Evolutionary conservation across 1,284 basidiomycete genomes (phyloP).

Genomic region (Tilletia caries): DNA sequence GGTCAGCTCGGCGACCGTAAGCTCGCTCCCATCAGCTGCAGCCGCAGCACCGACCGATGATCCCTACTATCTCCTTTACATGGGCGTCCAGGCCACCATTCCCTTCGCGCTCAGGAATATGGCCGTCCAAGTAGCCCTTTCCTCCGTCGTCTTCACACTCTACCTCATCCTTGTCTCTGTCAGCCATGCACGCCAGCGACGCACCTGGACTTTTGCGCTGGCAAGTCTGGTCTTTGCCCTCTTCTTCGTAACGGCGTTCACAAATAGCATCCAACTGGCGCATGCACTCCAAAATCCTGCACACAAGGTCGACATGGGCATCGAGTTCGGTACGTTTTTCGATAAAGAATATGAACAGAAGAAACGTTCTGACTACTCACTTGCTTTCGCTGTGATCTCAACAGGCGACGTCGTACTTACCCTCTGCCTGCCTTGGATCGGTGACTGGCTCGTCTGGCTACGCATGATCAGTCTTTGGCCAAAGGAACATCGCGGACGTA

Average conservation of each 20-base stretch:
- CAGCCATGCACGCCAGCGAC: background rate
- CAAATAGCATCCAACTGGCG: background rate
- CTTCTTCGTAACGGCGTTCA: background rate
- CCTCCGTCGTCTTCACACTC: slow-evolving; percentile 9
- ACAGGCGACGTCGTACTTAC: slow-evolving; percentile 7
- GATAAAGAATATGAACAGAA: background rate
- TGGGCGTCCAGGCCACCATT: slow-evolving; percentile 7
- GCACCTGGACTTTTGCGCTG: slow-evolving; percentile 3
- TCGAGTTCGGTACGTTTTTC: background rate
- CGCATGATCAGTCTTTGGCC: slow-evolving; percentile 1
- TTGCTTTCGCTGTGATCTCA: background rate
- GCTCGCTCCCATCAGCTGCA: background rate
- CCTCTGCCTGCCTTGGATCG: slow-evolving; percentile 7
- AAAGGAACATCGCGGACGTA: background rate
- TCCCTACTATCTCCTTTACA: slow-evolving; percentile 6
- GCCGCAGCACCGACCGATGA: background rate
- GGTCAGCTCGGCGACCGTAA: no score
- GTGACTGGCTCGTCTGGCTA: slow-evolving; percentile 8
- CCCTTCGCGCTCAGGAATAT: slow-evolving; percentile 7
- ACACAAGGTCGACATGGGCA: slow-evolving; percentile 3
- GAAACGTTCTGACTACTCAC: background rate
- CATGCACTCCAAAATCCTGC: background rate
- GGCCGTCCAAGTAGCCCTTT: slow-evolving; percentile 9
- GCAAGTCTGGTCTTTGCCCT: slow-evolving; percentile 2
- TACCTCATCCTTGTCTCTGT: background rate